phyloP scores from a whole-genome alignment of 1,284 basidiomycete genomes.

The Leccinum fuscescens region DNA sequence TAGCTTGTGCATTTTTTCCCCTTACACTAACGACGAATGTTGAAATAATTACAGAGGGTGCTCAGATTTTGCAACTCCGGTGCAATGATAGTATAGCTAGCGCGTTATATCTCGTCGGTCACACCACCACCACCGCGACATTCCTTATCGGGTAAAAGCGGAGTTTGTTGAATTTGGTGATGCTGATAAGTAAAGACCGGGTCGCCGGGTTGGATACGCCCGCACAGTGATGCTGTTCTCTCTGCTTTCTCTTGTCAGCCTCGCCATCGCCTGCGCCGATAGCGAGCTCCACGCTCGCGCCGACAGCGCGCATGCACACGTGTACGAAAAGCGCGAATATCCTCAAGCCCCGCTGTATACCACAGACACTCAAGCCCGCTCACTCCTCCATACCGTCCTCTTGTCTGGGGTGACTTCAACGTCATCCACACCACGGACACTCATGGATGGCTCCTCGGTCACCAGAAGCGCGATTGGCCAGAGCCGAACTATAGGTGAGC shows the following conservation, averaged over 20 bases:
- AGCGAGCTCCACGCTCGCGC: constrained; percentile 10
- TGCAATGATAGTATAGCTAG: too few species aligned
- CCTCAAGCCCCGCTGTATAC: constrained; percentile 35
- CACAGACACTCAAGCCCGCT: constrained; percentile 24
- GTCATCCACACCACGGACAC: constrained; percentile 54
- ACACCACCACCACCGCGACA: too few species aligned
- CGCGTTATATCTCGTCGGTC: too few species aligned
- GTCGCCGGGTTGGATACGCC: neutral
- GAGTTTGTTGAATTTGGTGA: too few species aligned
- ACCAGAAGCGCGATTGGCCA: constrained; percentile 67
- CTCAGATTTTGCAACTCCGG: too few species aligned
- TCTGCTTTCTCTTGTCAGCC: constrained; percentile 18
- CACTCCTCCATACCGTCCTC: too few species aligned
- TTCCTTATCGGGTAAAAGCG: too few species aligned
- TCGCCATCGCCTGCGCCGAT: constrained; percentile 22
- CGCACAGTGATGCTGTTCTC: constrained; percentile 17
- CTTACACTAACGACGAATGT: too few species aligned
- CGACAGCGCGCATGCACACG: constrained; percentile 31
- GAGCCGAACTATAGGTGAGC: constrained; percentile 72
- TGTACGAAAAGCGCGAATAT: constrained; percentile 54
- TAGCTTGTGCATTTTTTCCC: too few species aligned
- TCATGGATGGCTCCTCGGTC: constrained; percentile 79
- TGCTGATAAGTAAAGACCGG: constrained; percentile 1
- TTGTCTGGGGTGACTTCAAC: constrained; percentile 27
- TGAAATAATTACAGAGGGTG: too few species aligned